Base-by-base conservation (phyloP, 2,329 filamentous ascomycete species). In the Byssothecium circinans region DNA sequence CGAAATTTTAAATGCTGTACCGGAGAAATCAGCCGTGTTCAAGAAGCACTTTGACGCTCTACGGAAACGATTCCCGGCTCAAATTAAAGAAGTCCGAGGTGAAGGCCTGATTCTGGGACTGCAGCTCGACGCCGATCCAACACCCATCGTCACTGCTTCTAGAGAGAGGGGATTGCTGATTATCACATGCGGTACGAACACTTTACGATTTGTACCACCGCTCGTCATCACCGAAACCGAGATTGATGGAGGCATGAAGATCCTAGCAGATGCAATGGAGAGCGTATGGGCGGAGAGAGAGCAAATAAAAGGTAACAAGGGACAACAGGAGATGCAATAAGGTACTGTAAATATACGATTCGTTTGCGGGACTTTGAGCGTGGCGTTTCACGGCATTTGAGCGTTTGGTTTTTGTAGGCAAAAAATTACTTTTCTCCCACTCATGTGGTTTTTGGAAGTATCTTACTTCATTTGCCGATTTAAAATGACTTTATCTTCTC, bases 101-200 rank as follows among this genome's bases (percentile, higher is more conserved):
- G 82, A 82, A 45, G 94, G 94, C 8, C 71, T 99, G 62, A 90
- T 97, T 48, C 75, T 97, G 8, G 94, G 94, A 19, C 72, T 96
- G 36, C 94, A 99, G 75, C 75, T 99, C 47, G 83, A 79, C 6
- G 77, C 83, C 55, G 87, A 94, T 66, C 89, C 84, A 23, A 80
- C 81, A 15, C 81, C 79, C 11, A 85, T 99, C 50, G 79, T 99
- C 51, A 90, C 86, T 55, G 91, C 91, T 10, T 91, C 91, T 15
- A 80, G 94, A 52, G 90, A 97, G 76, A 81, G 90, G 50, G 94
- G 94, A 0, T 71, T 99, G 63, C 72, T 99, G 49, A 79, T 99
- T 50, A 96, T 99, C 65, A 96, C 91, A 1, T 92, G 90, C 22
- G 94, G 94, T 1, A 91, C 85, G 23, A 96, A 97, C 67, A 96